Evolutionary conservation across 768 basidiomycete genomes (phyloP).

Genomic region (Trametes elegans): DNA sequence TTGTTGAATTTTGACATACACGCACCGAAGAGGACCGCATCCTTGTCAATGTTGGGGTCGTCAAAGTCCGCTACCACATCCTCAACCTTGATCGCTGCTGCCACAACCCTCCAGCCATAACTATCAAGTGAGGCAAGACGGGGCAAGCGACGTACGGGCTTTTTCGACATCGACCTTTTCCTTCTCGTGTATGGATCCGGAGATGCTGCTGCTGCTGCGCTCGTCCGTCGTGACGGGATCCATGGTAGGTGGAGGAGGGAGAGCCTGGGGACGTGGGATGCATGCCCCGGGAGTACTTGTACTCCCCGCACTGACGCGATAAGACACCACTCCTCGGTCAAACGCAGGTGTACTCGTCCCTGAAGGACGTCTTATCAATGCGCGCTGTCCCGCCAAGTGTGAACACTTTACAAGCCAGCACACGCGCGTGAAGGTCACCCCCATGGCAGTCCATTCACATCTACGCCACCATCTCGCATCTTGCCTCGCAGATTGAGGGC

Average conservation of each 20-base stretch:
- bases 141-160: background rate
- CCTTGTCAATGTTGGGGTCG: slow-evolving; percentile 36
- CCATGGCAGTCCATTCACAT: background rate
- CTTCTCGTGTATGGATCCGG: slow-evolving; percentile 13
- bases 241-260: slow-evolving; percentile 10
- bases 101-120: background rate
- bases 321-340: slow-evolving; percentile 6
- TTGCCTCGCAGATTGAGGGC: background rate
- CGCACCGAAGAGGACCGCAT: slow-evolving; percentile 26
- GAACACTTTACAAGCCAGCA: background rate
- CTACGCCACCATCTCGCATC: background rate
- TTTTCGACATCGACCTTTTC: slow-evolving; percentile 10
- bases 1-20: background rate
- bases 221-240: slow-evolving; percentile 11
- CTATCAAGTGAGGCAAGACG: no score
- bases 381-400: background rate
- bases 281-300: slow-evolving; percentile 9
- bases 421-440: background rate
- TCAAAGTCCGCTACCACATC: slow-evolving; percentile 26
- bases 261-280: slow-evolving; percentile 5
- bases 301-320: slow-evolving; percentile 5
- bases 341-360: background rate
- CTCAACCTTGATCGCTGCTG: background rate
- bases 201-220: slow-evolving; percentile 8
- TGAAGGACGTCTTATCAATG: slow-evolving; percentile 8